Conservation (phyloP, 768 basidiomycete species). For the Trametes coccinea region DNA sequence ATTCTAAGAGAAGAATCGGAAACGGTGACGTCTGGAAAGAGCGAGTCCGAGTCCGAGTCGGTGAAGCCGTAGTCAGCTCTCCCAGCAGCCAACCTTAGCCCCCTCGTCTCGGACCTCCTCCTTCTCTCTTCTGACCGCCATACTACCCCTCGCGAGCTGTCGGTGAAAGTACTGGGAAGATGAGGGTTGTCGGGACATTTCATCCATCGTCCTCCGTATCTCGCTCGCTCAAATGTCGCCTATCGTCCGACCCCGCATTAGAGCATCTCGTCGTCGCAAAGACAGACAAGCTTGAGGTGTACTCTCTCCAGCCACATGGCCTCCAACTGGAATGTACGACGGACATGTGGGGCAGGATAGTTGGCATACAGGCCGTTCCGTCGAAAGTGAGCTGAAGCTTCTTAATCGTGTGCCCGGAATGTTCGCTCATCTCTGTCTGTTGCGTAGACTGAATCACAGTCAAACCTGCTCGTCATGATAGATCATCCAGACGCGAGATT, state of each 20-base stretch:
- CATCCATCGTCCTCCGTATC: constrained; percentile 74
- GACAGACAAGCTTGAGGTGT: constrained; percentile 65
- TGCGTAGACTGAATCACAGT: constrained; percentile 22
- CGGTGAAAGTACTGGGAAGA: constrained; percentile 19
- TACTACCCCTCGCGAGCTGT: not conserved
- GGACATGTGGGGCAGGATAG: constrained; percentile 71
- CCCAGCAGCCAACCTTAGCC: no score
- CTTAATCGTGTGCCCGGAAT: not conserved
- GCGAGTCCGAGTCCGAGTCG: no score
- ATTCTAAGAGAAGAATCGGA: no score
- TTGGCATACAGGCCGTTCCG: constrained; percentile 55
- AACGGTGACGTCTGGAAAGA: no score
- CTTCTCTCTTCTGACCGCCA: not conserved
- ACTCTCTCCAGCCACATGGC: constrained; percentile 61
- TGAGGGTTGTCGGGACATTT: constrained; percentile 72
- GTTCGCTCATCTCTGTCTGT: constrained; percentile 1
- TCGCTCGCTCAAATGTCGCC: constrained; percentile 64
- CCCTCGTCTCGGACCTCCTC: not conserved
- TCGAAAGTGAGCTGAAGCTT: constrained; percentile 45
- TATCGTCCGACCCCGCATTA: constrained; percentile 48
- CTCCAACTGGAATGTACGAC: constrained; percentile 57
- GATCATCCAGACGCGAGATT: constrained; percentile 79
- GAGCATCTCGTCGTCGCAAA: constrained; percentile 74
- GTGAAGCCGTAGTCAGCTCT: no score
- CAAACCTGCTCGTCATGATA: constrained; percentile 64